Evolutionary conservation across 2,329 filamentous ascomycete genomes (phyloP).

Genomic region (Xylaria sp.): DNA sequence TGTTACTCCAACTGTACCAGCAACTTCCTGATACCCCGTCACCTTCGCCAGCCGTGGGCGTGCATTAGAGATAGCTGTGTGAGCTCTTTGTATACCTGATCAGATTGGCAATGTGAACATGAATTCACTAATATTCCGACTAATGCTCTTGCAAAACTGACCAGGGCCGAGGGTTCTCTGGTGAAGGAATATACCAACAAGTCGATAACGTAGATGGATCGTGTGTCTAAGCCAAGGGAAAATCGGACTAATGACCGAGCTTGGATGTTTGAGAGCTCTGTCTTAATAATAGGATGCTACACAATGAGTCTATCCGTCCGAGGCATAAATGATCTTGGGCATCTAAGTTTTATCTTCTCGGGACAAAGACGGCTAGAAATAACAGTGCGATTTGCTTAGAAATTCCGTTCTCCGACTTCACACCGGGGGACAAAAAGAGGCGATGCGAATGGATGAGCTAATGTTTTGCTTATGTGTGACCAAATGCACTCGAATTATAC

Average conservation of each 20-base stretch:
- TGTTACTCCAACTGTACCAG: conserved; percentile 2
- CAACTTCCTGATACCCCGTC: conserved; percentile 21
- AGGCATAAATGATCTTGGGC: conserved; percentile 28
- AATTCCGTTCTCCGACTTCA: neutral
- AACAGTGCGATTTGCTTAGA: conserved; percentile 9
- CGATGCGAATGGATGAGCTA: conserved; percentile 20
- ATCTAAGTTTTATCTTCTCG: conserved; percentile 39
- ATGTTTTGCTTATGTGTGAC: conserved; percentile 22
- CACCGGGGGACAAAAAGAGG: conserved; percentile 2
- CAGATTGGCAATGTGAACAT: conserved; percentile 5
- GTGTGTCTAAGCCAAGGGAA: conserved; percentile 12
- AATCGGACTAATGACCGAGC: conserved; percentile 8
- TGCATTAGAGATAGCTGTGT: conserved; percentile 29
- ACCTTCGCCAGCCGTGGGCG: conserved; percentile 22
- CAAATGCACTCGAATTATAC: conserved; percentile 29
- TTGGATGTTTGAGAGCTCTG: conserved; percentile 7
- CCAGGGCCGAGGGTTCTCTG: conserved; percentile 1
- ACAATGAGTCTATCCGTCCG: conserved; percentile 13
- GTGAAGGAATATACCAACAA: conserved; percentile 11
- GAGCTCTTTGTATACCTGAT: conserved; percentile 19
- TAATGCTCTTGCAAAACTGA: conserved; percentile 9
- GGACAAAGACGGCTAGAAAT: conserved; percentile 36
- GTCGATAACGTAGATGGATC: conserved; percentile 11
- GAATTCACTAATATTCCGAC: conserved; percentile 15
- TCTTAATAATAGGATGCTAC: conserved; percentile 22